Percentiles rank a stretch among this genome's conserved stretches.
These are phyloP conservation scores for Trametes sanguinea DNA, from an alignment of 768 basidiomycete genomes.

Conservation along the genomic window DNA sequence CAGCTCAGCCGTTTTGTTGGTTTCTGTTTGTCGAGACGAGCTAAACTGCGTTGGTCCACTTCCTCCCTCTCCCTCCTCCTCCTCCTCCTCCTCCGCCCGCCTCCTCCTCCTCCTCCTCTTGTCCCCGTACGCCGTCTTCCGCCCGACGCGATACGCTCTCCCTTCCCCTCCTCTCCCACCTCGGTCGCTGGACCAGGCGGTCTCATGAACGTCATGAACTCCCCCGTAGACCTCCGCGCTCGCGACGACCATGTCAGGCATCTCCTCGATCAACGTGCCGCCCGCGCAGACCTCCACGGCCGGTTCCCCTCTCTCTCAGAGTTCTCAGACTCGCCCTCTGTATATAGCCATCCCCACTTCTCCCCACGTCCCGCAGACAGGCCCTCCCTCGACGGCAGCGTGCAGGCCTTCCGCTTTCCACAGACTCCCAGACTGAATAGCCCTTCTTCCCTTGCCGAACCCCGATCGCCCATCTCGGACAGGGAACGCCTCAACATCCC, in stretches of 20 bases:
- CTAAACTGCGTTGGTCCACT: slow-evolving; percentile 16
- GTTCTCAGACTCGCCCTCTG: slow-evolving; percentile 66
- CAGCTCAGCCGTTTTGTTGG: slow-evolving; percentile 17
- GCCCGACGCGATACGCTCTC: slow-evolving; percentile 25
- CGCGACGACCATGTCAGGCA: slow-evolving; percentile 50
- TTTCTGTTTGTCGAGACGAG: slow-evolving; percentile 15
- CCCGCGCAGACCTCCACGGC: slow-evolving; percentile 48
- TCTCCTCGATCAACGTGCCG: slow-evolving; percentile 56
- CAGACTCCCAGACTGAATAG: slow-evolving; percentile 12
- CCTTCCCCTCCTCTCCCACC: slow-evolving; percentile 8
- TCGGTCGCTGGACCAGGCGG: slow-evolving; percentile 1
- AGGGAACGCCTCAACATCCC: slow-evolving; percentile 48
- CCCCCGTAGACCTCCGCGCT: slow-evolving; percentile 33
- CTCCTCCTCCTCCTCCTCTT: slow-evolving; percentile 22
- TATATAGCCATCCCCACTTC: slow-evolving; percentile 63
- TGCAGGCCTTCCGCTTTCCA: slow-evolving; percentile 35
- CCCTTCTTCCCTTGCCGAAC: slow-evolving; percentile 21
- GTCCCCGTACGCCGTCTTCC: slow-evolving; percentile 16
- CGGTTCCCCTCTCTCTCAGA: slow-evolving; percentile 59
- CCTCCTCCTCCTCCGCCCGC: slow-evolving; percentile 11
- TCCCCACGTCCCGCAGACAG: slow-evolving; percentile 48
- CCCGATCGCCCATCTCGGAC: slow-evolving; percentile 33
- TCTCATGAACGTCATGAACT: slow-evolving; percentile 36
- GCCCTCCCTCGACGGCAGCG: slow-evolving; percentile 32
- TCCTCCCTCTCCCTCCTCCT: neutral